phyloP scores from a whole-genome alignment of 1,284 basidiomycete genomes.

The Cystobasidium sp. region DNA sequence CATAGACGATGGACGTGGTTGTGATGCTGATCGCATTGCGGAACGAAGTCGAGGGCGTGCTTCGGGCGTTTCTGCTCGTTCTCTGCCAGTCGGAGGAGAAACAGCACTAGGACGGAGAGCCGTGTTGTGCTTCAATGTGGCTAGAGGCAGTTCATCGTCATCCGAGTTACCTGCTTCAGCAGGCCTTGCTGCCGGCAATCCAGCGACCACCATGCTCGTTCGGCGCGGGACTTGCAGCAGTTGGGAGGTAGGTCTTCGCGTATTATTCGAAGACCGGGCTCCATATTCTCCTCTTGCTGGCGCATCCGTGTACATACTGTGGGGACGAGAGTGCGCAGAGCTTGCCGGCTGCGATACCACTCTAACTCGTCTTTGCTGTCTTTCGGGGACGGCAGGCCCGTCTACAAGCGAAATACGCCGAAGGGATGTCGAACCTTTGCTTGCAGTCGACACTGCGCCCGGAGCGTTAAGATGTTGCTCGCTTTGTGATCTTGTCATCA shows the following conservation, averaged over 20 bases:
- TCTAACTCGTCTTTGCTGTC: not conserved
- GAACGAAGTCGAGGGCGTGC: constrained; percentile 1
- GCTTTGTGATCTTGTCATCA: constrained; percentile 9
- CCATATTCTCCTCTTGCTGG: no score
- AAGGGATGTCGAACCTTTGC: not conserved
- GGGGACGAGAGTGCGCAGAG: not conserved
- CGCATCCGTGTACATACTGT: not conserved
- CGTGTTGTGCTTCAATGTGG: no score
- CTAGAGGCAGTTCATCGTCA: constrained; percentile 20
- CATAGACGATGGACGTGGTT: constrained; percentile 2
- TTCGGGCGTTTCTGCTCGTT: not conserved
- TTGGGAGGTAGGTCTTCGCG: not conserved
- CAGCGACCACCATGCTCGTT: not conserved
- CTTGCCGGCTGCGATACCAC: constrained; percentile 1
- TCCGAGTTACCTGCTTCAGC: not conserved
- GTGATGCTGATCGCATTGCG: constrained; percentile 5
- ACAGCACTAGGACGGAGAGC: no score
- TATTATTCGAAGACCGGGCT: no score
- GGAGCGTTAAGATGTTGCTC: not conserved
- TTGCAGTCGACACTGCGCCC: not conserved
- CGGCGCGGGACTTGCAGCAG: not conserved
- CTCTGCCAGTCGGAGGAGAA: no score
- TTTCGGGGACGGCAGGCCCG: not conserved
- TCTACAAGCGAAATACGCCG: not conserved
- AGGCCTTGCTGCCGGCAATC: not conserved